Conservation (phyloP, 2,329 filamentous ascomycete species). For the Westerdykella ornata region DNA sequence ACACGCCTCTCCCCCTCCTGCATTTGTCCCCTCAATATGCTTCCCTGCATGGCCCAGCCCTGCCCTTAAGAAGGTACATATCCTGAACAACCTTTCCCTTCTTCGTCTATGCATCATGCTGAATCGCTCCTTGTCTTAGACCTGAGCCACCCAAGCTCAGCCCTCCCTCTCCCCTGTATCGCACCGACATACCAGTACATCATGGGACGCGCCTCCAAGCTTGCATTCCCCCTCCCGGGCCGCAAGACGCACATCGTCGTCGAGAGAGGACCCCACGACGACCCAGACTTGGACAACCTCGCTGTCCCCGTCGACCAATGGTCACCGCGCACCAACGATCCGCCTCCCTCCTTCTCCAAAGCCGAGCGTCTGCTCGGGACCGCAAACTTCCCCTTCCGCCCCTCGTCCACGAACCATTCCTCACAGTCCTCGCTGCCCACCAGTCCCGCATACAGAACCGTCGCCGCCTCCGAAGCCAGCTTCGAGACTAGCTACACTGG, state of each 20-base stretch:
- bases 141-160: slow-evolving; percentile 19
- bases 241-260: slow-evolving; percentile 20
- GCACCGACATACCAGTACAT: slow-evolving; percentile 7
- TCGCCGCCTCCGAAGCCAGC: slow-evolving; percentile 28
- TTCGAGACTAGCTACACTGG: slow-evolving; percentile 23
- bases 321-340: slow-evolving; percentile 18
- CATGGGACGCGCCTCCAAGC: slow-evolving; percentile 32
- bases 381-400: slow-evolving; percentile 23
- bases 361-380: slow-evolving; percentile 36
- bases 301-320: slow-evolving; percentile 16
- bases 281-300: slow-evolving; percentile 13
- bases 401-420: slow-evolving; percentile 16
- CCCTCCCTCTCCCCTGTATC: too few relatives aligned
- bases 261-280: slow-evolving; percentile 13
- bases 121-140: slow-evolving; percentile 22
- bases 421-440: slow-evolving; percentile 14
- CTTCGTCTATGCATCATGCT: slow-evolving; percentile 13
- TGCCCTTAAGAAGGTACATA: background rate
- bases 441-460: slow-evolving; percentile 26
- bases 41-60: slow-evolving; percentile 1
- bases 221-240: slow-evolving; percentile 36
- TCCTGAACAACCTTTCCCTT: slow-evolving; percentile 9
- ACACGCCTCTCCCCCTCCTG: slow-evolving; percentile 3
- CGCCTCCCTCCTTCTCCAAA: slow-evolving; percentile 20
- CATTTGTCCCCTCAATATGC: background rate